A percentile compares a stretch with the other conserved stretches of the same genome.
phyloP scores from a whole-genome alignment of 352 stramenopile genomes.

The Phytopythium cucurbitacearum region DNA sequence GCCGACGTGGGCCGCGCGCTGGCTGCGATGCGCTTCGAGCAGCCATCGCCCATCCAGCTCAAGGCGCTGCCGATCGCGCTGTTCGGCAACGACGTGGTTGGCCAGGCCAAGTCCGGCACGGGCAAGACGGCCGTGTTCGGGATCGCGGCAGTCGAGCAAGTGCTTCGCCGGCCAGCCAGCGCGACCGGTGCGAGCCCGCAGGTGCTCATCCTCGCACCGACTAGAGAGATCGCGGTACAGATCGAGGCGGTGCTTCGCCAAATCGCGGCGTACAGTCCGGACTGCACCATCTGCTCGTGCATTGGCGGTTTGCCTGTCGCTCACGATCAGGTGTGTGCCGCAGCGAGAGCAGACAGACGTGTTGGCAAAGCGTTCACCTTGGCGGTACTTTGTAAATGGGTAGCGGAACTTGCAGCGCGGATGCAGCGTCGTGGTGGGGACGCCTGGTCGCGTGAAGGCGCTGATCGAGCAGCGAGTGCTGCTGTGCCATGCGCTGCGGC shows the following conservation, averaged over 20 bases:
- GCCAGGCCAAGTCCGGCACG: conserved; percentile 79
- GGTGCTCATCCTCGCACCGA: conserved; percentile 67
- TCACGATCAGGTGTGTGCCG: conserved; percentile 40
- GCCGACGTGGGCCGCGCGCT: conserved; percentile 45
- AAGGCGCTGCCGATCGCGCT: conserved; percentile 63
- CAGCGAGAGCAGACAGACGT: neutral
- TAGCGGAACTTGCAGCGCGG: conserved; percentile 17
- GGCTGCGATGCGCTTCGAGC: conserved; percentile 42
- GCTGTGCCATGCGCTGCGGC: conserved; percentile 35
- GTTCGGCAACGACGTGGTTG: conserved; percentile 78
- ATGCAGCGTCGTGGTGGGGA: conserved; percentile 69
- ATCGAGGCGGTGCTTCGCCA: conserved; percentile 64
- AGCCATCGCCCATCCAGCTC: conserved; percentile 68
- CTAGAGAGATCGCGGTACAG: conserved; percentile 72
- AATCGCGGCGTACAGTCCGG: conserved; percentile 33
- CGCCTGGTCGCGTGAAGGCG: conserved; percentile 62
- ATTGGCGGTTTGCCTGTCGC: conserved; percentile 62
- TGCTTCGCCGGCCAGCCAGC: conserved; percentile 25
- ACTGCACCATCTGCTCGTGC: conserved; percentile 37
- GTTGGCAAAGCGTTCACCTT: conserved; percentile 5
- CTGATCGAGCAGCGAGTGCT: conserved; percentile 59
- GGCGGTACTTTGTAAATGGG: neutral
- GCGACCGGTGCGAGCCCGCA: conserved; percentile 17
- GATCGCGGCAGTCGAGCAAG: conserved; percentile 56
- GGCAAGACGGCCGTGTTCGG: conserved; percentile 82